Evolutionary conservation across 371 early-diverging fungal species (phyloP).

Genomic region (Choanephora cucurbitarum): DNA sequence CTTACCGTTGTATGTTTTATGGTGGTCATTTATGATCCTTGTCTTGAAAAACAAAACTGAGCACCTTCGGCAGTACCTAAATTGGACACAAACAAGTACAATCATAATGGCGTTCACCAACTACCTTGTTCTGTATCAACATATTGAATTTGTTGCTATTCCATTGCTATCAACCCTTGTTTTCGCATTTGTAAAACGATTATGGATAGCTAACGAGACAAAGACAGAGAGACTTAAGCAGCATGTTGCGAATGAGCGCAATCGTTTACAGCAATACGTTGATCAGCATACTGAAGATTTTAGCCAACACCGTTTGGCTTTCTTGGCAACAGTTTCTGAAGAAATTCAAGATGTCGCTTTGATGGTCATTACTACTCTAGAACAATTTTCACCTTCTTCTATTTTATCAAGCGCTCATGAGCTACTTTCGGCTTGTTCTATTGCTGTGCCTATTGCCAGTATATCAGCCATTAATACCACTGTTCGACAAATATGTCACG

Average conservation of each 20-base stretch:
- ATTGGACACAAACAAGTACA: constrained; percentile 16
- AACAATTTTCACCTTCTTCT: constrained; percentile 42
- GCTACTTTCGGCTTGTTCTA: constrained; percentile 42
- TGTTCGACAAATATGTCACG: constrained; percentile 35
- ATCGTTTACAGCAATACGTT: constrained; percentile 1
- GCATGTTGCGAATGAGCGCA: constrained; percentile 2
- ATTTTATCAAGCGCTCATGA: constrained; percentile 41
- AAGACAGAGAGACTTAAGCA: constrained; percentile 5
- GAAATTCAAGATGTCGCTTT: constrained; percentile 53
- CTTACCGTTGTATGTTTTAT: constrained; percentile 15
- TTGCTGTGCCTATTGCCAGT: constrained; percentile 44
- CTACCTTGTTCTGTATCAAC: background rate
- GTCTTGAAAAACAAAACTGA: constrained; percentile 13
- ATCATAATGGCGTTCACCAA: constrained; percentile 11
- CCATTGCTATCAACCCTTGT: constrained; percentile 7
- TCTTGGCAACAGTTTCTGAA: constrained; percentile 37
- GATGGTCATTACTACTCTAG: constrained; percentile 46
- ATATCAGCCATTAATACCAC: constrained; percentile 40
- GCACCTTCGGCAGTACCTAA: constrained; percentile 13
- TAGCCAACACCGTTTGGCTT: constrained; percentile 13
- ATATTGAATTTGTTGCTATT: constrained; percentile 1
- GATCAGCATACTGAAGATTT: constrained; percentile 4
- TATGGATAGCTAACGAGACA: constrained; percentile 10
- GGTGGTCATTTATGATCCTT: constrained; percentile 22
- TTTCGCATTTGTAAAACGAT: constrained; percentile 15